These are phyloP conservation scores for Rubia peregrina DNA, from an alignment of 305 asterid species.

Conservation along the genomic window DNA sequence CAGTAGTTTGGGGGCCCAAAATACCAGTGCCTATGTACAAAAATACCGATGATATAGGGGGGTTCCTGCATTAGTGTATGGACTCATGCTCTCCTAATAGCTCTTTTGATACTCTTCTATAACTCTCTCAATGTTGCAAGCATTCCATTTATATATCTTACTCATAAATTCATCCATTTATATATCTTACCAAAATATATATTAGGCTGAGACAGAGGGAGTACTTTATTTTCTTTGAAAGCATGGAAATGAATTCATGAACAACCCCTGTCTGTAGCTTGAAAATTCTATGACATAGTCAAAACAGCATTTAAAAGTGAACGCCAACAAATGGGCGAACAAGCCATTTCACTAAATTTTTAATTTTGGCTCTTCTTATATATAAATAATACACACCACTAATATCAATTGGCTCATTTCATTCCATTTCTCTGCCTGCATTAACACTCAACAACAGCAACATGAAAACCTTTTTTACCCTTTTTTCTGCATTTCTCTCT, in stretches of 20 bases:
- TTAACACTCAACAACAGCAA: neutral
- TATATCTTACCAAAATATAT: too few relatives aligned
- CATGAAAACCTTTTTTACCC: conserved; percentile 17
- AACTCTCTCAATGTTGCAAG: too few relatives aligned
- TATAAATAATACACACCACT: conserved; percentile 13
- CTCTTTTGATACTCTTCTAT: too few relatives aligned
- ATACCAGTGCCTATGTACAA: too few relatives aligned
- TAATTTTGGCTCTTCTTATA: conserved; percentile 10
- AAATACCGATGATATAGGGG: too few relatives aligned
- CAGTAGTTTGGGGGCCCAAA: too few relatives aligned
- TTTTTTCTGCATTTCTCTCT: neutral
- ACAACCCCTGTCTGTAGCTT: neutral
- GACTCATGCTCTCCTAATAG: too few relatives aligned
- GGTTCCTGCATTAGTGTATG: too few relatives aligned
- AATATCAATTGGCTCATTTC: conserved; percentile 17
- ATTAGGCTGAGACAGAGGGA: too few relatives aligned
- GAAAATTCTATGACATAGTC: neutral
- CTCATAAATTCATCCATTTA: too few relatives aligned
- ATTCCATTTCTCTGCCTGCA: neutral
- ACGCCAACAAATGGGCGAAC: conserved; percentile 13
- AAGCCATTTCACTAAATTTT: conserved; percentile 5
- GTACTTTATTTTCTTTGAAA: neutral
- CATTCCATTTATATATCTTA: too few relatives aligned
- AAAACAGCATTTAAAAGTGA: neutral
- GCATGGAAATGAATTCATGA: neutral